Evolutionary conservation across 371 early-diverging fungal genomes (phyloP).

Genomic region (Mortierella sp.): DNA sequence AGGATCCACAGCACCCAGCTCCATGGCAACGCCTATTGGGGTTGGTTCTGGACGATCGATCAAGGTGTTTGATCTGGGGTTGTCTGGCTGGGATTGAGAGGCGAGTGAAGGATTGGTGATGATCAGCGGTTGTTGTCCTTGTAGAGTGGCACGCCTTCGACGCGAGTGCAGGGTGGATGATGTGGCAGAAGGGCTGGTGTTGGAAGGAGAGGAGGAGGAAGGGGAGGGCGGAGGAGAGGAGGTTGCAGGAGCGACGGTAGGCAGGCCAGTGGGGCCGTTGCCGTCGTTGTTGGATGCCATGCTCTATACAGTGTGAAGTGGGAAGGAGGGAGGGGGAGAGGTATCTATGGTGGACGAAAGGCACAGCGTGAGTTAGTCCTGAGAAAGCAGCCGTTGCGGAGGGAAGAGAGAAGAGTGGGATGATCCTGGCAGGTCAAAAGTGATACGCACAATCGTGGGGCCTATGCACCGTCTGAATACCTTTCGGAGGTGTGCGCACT

Average conservation of each 20-base stretch:
- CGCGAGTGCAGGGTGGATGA: constrained; percentile 40
- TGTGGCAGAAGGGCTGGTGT: constrained; percentile 7
- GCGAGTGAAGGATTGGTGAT: constrained; percentile 10
- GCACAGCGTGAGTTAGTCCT: background rate
- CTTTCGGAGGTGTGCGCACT: no score
- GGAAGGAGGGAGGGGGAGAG: constrained; percentile 2
- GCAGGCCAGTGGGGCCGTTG: constrained; percentile 6
- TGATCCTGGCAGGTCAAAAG: no score
- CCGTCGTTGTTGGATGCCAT: constrained; percentile 16
- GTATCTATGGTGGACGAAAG: background rate
- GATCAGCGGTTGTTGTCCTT: constrained; percentile 44
- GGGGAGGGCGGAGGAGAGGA: constrained; percentile 15
- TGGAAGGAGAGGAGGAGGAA: background rate
- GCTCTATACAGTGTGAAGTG: background rate
- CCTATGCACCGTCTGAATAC: no score
- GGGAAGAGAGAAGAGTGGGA: constrained; percentile 7
- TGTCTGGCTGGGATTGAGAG: constrained; percentile 1
- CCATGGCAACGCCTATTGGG: constrained; percentile 27
- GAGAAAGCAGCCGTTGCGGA: background rate
- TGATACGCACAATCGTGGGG: no score
- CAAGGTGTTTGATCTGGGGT: constrained; percentile 13
- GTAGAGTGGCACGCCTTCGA: constrained; percentile 44
- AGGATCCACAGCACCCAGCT: constrained; percentile 28
- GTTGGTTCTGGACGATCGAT: constrained; percentile 41
- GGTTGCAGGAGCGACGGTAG: constrained; percentile 1